Evolutionary conservation across 2,329 filamentous ascomycete genomes (phyloP), one percentile per base, ranked within the genome.

Genomic region (Ophiostoma sp.): DNA sequence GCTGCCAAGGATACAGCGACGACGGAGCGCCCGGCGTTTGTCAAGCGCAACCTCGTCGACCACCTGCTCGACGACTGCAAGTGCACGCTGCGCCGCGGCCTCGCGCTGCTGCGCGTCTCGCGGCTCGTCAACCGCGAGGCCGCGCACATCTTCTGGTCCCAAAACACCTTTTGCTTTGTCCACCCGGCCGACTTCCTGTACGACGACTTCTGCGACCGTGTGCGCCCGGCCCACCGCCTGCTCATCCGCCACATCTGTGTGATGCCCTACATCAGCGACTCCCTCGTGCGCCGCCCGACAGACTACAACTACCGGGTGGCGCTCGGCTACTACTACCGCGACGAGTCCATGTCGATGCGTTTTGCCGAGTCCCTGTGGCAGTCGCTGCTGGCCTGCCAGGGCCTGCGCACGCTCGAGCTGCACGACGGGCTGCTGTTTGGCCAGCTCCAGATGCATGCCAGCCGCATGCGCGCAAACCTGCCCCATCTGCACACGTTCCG

Each of bases 91-190:
- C 71, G 72, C n/a, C 45, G 67, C 7, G 67, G 70, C n/a, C 55
- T 73, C 16, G 36, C 44, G 4, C 52, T 73, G 7, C 67, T 73
- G 11, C 38, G 14, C 6, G 67, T 52, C 16, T 68, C 66, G 65
- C 71, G 71, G 4, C 69, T 70, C 66, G 63, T 71, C 63, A 65
- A 72, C 52, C 5, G 8, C 55, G 72, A 73, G 45, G 72, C 72
- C 0, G 71, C 71, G 0, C 47, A 52, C 12, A 49, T 72, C 2
- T 71, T 73, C 49, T 73, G 72, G 72, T 47, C 68, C 2, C 36
- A 49, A 5, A 73, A 73, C 65, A 47, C 65, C 0, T 71, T 64
- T 67, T 70, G 65, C 62, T 69, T 72, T n/a, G 62, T 3, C 9
- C 18, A 45, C 2, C 18, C 66, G 12, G n/a, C 41, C 7, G 5